These are phyloP conservation scores for Ramalina peruviana DNA, from an alignment of 495 filamentous ascomycete genomes.

Conservation along the genomic window DNA sequence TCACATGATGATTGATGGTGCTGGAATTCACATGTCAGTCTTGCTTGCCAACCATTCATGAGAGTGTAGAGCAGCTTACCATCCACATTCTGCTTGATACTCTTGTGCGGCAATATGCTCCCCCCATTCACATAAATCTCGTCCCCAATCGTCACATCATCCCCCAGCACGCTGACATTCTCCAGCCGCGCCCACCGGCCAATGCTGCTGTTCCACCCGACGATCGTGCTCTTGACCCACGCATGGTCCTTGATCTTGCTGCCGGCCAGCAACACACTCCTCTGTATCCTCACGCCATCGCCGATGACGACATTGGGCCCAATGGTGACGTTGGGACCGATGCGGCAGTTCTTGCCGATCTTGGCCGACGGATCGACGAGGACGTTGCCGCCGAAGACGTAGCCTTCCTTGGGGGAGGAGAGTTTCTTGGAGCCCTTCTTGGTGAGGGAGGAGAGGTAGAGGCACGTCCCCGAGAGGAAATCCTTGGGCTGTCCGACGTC, in stretches of 20 bases:
- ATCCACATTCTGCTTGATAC: conserved; percentile 97
- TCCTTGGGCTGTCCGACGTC: conserved; percentile 99
- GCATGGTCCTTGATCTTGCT: conserved; percentile 97
- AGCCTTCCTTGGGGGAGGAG: conserved; percentile 58
- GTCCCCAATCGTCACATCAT: conserved; percentile 98
- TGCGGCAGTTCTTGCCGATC: conserved; percentile 97
- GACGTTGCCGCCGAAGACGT: conserved; percentile 90
- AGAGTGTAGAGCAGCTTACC: conserved; percentile 31
- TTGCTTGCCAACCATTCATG: not conserved
- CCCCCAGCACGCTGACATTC: conserved; percentile 92
- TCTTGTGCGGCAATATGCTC: conserved; percentile 93
- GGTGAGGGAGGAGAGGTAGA: conserved; percentile 85
- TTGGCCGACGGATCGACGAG: conserved; percentile 89
- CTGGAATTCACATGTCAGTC: not conserved
- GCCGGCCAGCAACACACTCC: conserved; percentile 77
- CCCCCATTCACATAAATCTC: conserved; percentile 99
- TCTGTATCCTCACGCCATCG: conserved; percentile 88
- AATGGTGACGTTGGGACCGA: conserved; percentile 95
- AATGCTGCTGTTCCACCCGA: conserved; percentile 96
- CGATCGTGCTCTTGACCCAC: conserved; percentile 98
- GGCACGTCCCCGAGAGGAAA: conserved; percentile 90
- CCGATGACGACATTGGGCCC: conserved; percentile 90
- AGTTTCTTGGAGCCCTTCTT: conserved; percentile 88
- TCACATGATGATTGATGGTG: conserved; percentile 5
- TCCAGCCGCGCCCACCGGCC: conserved; percentile 93